Base-by-base conservation (phyloP, 2,329 filamentous ascomycete species). In the Talaromyces atroroseus region DNA sequence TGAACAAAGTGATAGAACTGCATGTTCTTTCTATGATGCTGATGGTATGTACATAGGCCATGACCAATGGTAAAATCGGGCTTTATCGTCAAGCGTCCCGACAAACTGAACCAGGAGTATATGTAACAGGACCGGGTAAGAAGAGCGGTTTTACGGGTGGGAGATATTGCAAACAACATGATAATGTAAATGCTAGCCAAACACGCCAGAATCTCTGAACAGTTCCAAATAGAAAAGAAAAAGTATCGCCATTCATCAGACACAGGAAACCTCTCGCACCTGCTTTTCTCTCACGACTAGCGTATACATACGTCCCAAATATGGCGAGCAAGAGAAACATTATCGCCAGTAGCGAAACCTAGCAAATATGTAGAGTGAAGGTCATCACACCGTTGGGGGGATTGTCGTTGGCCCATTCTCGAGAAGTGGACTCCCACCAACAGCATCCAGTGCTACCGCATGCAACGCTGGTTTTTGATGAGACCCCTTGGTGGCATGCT, bases 391-490 rank as follows among this genome's bases (percentile, higher is more conserved):
- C 29, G 23, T 49, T 20, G 44, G 42, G 34, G 49, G 42, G 11
- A 57, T 18, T n/a, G 32, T 16, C 11, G 36, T n/a, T 24, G n/a
- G 16, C 3, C 66, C 60, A 52, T 68, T 63, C 48, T 68, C 67
- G n/a, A 69, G 52, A 14, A 71, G 58, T 20, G 71, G 69, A 57
- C 69, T 76, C 5, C 71, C 73, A 18, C 71, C 71, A 24, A 92
- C 82, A 12, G 82, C 83, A 70, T 96, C 89, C 46, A 97, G 74
- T 1, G 92, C 90, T 23, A 89, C 92, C 5, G 90, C 86, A 70
- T 97, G 94, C 60, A 97, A 74, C 2, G 94, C 92, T 16, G 94
- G 94, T 66, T 88, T 89, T 49, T 79, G 78, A 16, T 74, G 70
- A 49, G 77, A 78, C 4, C 76, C 78, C 68, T 76, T 81, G 47